A percentile compares a stretch with the other conserved stretches of the same genome.
phyloP scores from a whole-genome alignment of 176 grass and related monocot species.

The Avena sativa region DNA sequence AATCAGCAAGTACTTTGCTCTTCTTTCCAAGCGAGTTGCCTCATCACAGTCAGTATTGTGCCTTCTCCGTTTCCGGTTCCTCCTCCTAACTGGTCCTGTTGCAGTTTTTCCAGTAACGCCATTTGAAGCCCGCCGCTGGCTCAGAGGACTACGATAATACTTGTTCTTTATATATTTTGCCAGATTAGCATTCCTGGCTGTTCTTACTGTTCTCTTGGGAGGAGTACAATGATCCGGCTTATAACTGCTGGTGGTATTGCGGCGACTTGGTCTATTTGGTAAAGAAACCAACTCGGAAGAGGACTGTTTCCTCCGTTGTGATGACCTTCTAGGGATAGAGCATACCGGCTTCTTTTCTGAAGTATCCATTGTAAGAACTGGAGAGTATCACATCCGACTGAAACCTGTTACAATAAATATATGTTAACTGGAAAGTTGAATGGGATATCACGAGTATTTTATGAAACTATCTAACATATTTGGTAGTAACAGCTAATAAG shows the following conservation, averaged over 20 bases:
- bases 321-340: constrained; percentile 55
- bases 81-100: constrained; percentile 43
- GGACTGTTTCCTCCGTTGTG: constrained; percentile 33
- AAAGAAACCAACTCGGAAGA: constrained; percentile 44
- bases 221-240: constrained; percentile 40
- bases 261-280: constrained; percentile 35
- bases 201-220: constrained; percentile 56
- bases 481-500: constrained; percentile 22
- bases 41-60: constrained; percentile 69
- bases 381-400: constrained; percentile 9
- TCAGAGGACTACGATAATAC: constrained; percentile 48
- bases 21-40: constrained; percentile 75
- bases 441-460: not conserved
- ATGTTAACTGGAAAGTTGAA: constrained; percentile 32
- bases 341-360: constrained; percentile 58
- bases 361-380: constrained; percentile 47
- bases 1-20: constrained; percentile 78
- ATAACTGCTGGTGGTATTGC: constrained; percentile 51
- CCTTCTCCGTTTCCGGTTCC: constrained; percentile 61
- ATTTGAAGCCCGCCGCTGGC: constrained; percentile 38
- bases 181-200: constrained; percentile 40
- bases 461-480: constrained; percentile 7
- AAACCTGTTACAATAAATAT: constrained; percentile 36
- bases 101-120: constrained; percentile 45
- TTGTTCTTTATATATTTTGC: constrained; percentile 48